Conservation (phyloP, 2,329 filamentous ascomycete genomes). For the Phialophora chinensis region DNA sequence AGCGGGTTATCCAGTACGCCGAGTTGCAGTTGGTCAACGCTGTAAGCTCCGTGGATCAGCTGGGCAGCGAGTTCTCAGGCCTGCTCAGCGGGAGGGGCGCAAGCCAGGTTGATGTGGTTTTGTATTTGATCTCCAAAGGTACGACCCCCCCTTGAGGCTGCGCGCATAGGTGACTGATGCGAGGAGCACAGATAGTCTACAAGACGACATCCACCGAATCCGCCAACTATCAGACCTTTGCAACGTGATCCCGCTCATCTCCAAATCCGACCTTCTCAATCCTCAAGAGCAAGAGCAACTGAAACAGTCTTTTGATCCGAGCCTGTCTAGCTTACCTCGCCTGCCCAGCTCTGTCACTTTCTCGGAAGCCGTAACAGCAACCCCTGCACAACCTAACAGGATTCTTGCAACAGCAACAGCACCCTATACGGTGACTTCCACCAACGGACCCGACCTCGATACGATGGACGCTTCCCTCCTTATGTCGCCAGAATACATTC, state of each 20-base stretch:
- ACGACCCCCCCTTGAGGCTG: slow-evolving; percentile 42
- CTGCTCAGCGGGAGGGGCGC: slow-evolving; percentile 83
- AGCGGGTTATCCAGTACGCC: slow-evolving; percentile 68
- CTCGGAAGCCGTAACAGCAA: not conserved
- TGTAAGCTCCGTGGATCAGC: slow-evolving; percentile 65
- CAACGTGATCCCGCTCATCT: slow-evolving; percentile 83
- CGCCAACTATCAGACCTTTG: slow-evolving; percentile 72
- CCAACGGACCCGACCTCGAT: slow-evolving; percentile 72
- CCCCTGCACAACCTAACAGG: not conserved
- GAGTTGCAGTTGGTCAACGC: slow-evolving; percentile 71
- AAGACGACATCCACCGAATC: slow-evolving; percentile 74
- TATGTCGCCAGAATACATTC: slow-evolving; percentile 89
- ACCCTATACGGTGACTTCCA: slow-evolving; percentile 80
- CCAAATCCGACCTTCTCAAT: slow-evolving; percentile 74
- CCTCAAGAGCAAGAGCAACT: slow-evolving; percentile 61
- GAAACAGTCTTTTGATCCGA: slow-evolving; percentile 62
- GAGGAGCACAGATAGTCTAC: slow-evolving; percentile 58
- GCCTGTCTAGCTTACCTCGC: slow-evolving; percentile 27
- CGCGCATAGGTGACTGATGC: not conserved
- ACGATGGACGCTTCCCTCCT: slow-evolving; percentile 90
- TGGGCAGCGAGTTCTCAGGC: slow-evolving; percentile 75
- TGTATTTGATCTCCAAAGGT: slow-evolving; percentile 82
- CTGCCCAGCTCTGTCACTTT: slow-evolving; percentile 28
- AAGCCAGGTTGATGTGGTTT: slow-evolving; percentile 79
- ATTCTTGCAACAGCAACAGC: slow-evolving; percentile 35